Evolutionary conservation across 1,284 basidiomycete species (phyloP), one percentile per base, ranked within the genome.

Genomic region (Ustilago cynodontis): DNA sequence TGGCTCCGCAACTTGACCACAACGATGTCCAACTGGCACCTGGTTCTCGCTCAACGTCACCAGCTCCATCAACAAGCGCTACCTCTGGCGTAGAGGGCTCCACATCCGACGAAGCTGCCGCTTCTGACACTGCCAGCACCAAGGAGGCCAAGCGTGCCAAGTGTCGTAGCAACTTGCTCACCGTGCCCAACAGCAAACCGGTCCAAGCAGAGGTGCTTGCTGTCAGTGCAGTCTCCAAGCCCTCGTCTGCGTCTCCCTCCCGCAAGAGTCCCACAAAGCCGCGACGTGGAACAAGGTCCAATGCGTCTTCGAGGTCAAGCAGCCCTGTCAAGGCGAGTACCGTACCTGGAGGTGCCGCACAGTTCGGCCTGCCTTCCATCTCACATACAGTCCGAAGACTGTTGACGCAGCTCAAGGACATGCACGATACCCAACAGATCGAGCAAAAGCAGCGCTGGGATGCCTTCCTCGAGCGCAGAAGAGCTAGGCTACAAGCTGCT

Each of bases 391-490:
- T 98, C 43, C 91, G 92, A 11, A 88, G 88, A 18, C 88, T 98
- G 22, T 88, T 99, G 1, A 89, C 90, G n/a, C 90, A 93, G 85
- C 89, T 98, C 41, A 94, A 91, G 2, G 90, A 91, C 65, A 92
- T 95, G 54, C 95, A 98, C 82, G 94, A 98, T 80, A 87, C 90
- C 71, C 90, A 92, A 59, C 95, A 99, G 83, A 87, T 88, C 7
- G 87, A 89, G 11, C 92, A 92, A 73, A 89, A 92, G 69, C 90
- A 90, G 65, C 92, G 93, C 62, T 99, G 97, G 96, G 94, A 97
- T 78, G 88, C 88, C 0, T 98, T 97, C 86, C 90, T 98, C 18
- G 90, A 90, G 71, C 90, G 84, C 6, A 90, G 86, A 6, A 81
- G 80, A 89, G 87, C 79, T 89, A 90, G 79, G 1, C 45, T 73